phyloP scores from a whole-genome alignment of 1,284 basidiomycete genomes.

The Lentinula novae-zelandiae region DNA sequence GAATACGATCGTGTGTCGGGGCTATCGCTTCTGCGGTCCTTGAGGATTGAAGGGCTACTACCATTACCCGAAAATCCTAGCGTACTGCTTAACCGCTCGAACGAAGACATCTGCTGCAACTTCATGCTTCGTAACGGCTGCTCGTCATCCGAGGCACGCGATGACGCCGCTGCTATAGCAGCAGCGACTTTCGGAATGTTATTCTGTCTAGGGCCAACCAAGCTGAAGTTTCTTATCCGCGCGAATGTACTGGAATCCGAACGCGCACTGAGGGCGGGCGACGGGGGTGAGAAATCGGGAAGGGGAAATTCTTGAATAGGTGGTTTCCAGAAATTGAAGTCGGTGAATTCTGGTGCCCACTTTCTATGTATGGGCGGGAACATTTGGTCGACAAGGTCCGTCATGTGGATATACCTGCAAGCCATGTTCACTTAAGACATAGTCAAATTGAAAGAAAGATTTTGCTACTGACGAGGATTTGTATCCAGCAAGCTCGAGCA shows the following conservation, averaged over 20 bases:
- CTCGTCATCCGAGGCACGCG: constrained; percentile 23
- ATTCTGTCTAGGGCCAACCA: constrained; percentile 51
- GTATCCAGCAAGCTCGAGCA: constrained; percentile 93
- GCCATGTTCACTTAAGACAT: background rate
- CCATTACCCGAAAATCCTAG: constrained; percentile 41
- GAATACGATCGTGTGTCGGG: constrained; percentile 47
- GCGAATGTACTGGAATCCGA: constrained; percentile 82
- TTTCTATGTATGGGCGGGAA: constrained; percentile 94
- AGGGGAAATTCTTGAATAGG: constrained; percentile 77
- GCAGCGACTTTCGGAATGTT: constrained; percentile 25
- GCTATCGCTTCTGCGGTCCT: constrained; percentile 41
- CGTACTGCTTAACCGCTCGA: constrained; percentile 61
- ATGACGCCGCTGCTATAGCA: constrained; percentile 14
- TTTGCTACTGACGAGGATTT: constrained; percentile 79
- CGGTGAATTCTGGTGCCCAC: constrained; percentile 88
- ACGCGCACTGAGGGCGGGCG: constrained; percentile 87
- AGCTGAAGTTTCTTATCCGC: constrained; percentile 78
- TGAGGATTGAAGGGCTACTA: constrained; percentile 18
- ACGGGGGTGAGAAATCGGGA: constrained; percentile 87
- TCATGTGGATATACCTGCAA: constrained; percentile 89
- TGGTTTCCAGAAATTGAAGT: constrained; percentile 96
- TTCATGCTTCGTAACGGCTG: constrained; percentile 30
- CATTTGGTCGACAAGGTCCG: constrained; percentile 98
- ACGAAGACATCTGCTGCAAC: constrained; percentile 66
- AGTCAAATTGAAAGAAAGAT: background rate